Evolutionary conservation across 371 early-diverging fungal genomes (phyloP), one percentile per base, ranked within the genome.

Genomic region (Chytridium lagenaria): DNA sequence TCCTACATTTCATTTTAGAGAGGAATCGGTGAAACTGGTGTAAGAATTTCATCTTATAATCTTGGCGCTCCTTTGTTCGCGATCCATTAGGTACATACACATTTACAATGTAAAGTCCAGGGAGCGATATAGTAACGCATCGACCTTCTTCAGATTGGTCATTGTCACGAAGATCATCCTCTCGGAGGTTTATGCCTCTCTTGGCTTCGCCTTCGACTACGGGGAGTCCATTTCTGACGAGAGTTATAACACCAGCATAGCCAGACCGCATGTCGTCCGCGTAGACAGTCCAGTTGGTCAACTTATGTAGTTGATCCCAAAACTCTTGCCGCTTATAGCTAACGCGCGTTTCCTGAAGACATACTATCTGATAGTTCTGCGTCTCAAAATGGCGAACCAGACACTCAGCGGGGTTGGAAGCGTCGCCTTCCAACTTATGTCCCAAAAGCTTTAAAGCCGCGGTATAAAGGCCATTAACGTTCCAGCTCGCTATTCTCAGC

Each of bases 1-100:
- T 40, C 71, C 36, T 63, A 64, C 34, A 51, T 63, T 49, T 64
- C 65, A 50, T 71, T 12, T 65, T n/a, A 2, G 38, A 40, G n/a
- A 44, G 19, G 3, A 50, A 38, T 10, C 26, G 16, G 30, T 57
- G 30, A 23, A 72, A 34, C 33, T 72, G 22, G 2, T 67, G 33
- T 19, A 72, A 37, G 67, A 72, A 72, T 16, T 55, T 10, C 59
- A 72, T 51, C 39, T 72, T 72, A 51, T 26, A 66, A 2, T 66
- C 50, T 7, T 67, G 67, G 5, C 72, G 50, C 5, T 49, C 52
- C 2, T 12, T n/a, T n/a, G 51, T 37, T n/a, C 59, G 52, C 59
- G 66, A 36, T 38, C 72, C 72, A 50, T 66, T 72, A 59, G 72
- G 72, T 31, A 72, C 67, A 55, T 72, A 72, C 16, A 57, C 67